Base-by-base conservation (phyloP, 495 filamentous ascomycete species). In the Aspergillus leporis region DNA sequence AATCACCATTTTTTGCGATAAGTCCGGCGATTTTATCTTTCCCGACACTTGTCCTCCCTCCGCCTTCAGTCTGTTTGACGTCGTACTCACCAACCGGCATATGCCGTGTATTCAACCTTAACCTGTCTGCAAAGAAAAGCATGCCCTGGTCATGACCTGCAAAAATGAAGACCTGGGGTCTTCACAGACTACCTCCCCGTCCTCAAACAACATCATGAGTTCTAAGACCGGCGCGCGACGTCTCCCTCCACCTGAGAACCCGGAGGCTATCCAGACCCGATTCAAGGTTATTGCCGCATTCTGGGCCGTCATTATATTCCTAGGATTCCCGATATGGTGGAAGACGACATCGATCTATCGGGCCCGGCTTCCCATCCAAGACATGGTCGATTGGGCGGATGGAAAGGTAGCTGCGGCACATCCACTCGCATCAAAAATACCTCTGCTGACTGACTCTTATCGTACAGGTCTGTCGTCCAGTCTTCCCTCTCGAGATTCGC, bases 281-380 rank as follows among this genome's bases (percentile, higher is more conserved):
- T 81, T 82, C 53, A 79, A 75, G 54, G 89, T 98, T 47, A 87
- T 98, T 64, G 72, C 90, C 51, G 92, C 94, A 6, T 98, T 98
- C 66, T 98, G 94, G 95, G 78, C 83, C 19, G 86, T 97, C 16
- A 91, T 95, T 13, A 69, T 96, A 23, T 83, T 89, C 32, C 78
- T 98, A 18, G 95, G 94, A 18, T 74, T 98, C 59, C 94, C 94
- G 62, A 87, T 96, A 86, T 98, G 94, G 94, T 91, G 91, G 86
- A 86, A 87, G 70, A 98, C 94, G n/a, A 98, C 95, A 0, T 88
- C 90, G 0, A 94, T 98, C 64, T 91, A 97, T 75, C 85, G 94
- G 45, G 92, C 94, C 2, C 81, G 85, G 38, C 75, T 98, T 64
- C 94, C 94, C 38, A 71, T 97, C 66, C 80, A 86, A 64, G 83